These are phyloP conservation scores for Lodderomyces orthopsilosis DNA, from an alignment of 1,139 yeast species.

Conservation along the genomic window DNA sequence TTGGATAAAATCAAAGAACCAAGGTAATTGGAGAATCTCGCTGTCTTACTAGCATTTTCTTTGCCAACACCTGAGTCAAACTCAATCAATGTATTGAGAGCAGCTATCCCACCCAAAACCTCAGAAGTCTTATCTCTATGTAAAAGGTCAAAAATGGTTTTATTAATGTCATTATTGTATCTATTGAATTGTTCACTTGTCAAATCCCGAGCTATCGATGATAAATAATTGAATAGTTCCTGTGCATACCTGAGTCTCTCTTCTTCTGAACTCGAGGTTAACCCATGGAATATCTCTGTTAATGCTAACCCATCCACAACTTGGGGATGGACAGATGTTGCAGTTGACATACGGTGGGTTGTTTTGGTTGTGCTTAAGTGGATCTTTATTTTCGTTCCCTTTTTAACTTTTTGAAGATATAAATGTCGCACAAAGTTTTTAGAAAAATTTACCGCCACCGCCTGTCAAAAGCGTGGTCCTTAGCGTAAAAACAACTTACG, in stretches of 20 bases:
- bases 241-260: constrained; percentile 60
- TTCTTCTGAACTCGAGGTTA: constrained; percentile 48
- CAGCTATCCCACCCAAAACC: constrained; percentile 86
- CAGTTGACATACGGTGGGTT: constrained; percentile 21
- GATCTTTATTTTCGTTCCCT: not conserved
- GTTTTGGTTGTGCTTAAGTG: not conserved
- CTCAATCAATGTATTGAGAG: constrained; percentile 82
- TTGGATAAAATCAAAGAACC: constrained; percentile 78
- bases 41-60: constrained; percentile 84
- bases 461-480: too few relatives aligned
- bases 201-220: constrained; percentile 68
- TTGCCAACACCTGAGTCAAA: constrained; percentile 65
- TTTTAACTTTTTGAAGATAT: not conserved
- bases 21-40: constrained; percentile 84
- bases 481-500: too few relatives aligned
- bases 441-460: too few relatives aligned
- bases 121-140: constrained; percentile 71
- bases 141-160: constrained; percentile 79
- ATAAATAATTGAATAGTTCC: constrained; percentile 65
- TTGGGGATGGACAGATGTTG: constrained; percentile 22
- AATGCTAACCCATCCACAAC: constrained; percentile 51
- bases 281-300: constrained; percentile 52
- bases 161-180: constrained; percentile 82
- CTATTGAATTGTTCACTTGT: constrained; percentile 77
- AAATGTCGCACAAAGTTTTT: not conserved